phyloP scores from a whole-genome alignment of 83 land plant genomes.

The Picea abies region DNA sequence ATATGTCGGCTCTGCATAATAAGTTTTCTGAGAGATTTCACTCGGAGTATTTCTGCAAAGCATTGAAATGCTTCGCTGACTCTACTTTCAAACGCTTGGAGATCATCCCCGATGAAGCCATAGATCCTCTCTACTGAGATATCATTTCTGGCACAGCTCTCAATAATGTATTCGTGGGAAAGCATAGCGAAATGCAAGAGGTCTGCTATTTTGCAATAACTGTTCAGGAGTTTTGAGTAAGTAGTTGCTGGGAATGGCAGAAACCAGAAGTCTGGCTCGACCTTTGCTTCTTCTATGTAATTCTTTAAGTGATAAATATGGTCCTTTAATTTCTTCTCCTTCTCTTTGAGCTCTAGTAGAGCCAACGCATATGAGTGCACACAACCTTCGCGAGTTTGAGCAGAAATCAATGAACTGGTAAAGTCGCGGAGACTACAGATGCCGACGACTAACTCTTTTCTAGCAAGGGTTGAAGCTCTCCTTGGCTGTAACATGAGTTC shows the following conservation, averaged over 20 bases:
- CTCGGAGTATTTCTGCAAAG: constrained; percentile 28
- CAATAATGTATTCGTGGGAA: constrained; percentile 28
- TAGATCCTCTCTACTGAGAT: constrained; percentile 17
- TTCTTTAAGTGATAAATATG: constrained; percentile 25
- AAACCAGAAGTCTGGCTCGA: constrained; percentile 80
- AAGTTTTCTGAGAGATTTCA: constrained; percentile 29
- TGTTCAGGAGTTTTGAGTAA: constrained; percentile 33
- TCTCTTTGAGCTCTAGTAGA: constrained; percentile 15
- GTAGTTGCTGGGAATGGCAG: constrained; percentile 47
- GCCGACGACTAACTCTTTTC: constrained; percentile 24
- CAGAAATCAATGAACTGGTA: neutral
- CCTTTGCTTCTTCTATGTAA: constrained; percentile 52
- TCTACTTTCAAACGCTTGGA: constrained; percentile 27
- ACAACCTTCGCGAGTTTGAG: neutral
- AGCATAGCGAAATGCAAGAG: constrained; percentile 30
- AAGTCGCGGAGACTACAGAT: neutral
- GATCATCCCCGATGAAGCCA: constrained; percentile 16
- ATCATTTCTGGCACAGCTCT: constrained; percentile 13
- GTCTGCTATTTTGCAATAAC: constrained; percentile 41
- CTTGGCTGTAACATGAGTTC: constrained; percentile 55
- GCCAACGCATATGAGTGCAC: constrained; percentile 5
- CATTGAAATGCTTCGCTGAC: constrained; percentile 23
- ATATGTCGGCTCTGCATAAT: constrained; percentile 26
- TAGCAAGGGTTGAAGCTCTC: constrained; percentile 58
- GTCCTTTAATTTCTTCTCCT: constrained; percentile 21